These are phyloP conservation scores for Suhomyces bolitotheri DNA, from an alignment of 1,139 yeast species.

Conservation along the genomic window DNA sequence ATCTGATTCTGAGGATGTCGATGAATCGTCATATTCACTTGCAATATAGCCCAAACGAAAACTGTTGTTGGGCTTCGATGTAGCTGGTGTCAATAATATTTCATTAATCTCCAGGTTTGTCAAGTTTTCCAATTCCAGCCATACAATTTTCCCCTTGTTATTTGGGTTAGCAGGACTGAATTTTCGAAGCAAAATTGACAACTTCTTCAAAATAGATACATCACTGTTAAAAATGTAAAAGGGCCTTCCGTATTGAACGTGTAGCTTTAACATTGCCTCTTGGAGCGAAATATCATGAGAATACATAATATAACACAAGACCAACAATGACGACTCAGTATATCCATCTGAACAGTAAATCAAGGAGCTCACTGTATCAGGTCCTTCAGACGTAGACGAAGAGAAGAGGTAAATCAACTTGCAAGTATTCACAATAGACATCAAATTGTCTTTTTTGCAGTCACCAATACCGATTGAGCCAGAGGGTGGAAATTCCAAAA, in stretches of 20 bases:
- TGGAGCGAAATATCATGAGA: constrained; percentile 52
- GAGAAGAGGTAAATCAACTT: constrained; percentile 52
- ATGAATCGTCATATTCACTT: constrained; percentile 22
- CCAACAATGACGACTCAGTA: constrained; percentile 80
- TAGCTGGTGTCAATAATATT: constrained; percentile 26
- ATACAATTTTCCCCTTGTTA: constrained; percentile 16
- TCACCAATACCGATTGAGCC: constrained; percentile 79
- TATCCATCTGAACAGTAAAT: constrained; percentile 89
- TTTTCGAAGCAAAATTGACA: constrained; percentile 59
- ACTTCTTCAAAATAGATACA: constrained; percentile 59
- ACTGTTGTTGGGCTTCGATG: constrained; percentile 2
- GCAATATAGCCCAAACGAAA: constrained; percentile 30
- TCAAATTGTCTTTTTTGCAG: constrained; percentile 54
- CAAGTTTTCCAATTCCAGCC: constrained; percentile 33
- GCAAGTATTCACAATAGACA: constrained; percentile 63
- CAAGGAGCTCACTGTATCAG: constrained; percentile 39
- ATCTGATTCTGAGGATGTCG: constrained; percentile 13
- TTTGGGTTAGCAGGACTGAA: constrained; percentile 49
- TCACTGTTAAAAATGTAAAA: constrained; percentile 82
- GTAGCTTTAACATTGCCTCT: constrained; percentile 59
- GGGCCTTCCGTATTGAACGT: constrained; percentile 66
- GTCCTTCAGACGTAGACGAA: constrained; percentile 26
- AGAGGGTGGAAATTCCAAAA: constrained; percentile 76
- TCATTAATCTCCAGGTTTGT: constrained; percentile 36
- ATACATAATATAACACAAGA: constrained; percentile 71